Conservation (phyloP, 2,329 filamentous ascomycete genomes). For the Botrytis sinoallii region DNA sequence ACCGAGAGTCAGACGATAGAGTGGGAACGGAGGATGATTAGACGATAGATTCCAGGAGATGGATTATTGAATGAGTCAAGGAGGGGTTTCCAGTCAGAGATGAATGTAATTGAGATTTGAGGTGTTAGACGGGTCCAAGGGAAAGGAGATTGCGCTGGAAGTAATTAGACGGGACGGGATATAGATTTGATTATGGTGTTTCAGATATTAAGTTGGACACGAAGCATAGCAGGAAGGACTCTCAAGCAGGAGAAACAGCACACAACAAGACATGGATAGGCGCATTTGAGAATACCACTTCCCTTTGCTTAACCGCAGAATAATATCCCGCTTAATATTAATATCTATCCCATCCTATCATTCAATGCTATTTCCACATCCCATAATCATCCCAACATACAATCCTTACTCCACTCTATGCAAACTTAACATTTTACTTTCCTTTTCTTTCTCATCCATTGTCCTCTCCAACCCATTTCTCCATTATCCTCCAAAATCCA, state of each 20-base stretch:
- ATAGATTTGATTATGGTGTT: neutral
- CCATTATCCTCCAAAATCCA: conserved; percentile 73
- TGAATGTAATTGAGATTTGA: neutral
- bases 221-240: neutral
- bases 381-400: neutral
- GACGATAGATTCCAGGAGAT: neutral
- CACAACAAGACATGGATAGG: neutral
- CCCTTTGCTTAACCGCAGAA: neutral
- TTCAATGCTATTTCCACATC: neutral
- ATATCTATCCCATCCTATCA: neutral
- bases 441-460: too few species aligned
- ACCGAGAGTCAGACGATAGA: neutral
- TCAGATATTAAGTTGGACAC: neutral
- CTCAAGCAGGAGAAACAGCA: neutral
- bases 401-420: neutral
- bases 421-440: neutral
- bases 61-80: neutral
- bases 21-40: conserved; percentile 11
- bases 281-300: neutral
- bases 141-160: neutral
- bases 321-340: neutral
- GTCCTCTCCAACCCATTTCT: too few species aligned
- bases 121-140: neutral
- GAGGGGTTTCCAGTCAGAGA: neutral
- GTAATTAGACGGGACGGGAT: neutral